Base-by-base conservation (phyloP, 1,284 basidiomycete species). In the Porodaedalea pini region DNA sequence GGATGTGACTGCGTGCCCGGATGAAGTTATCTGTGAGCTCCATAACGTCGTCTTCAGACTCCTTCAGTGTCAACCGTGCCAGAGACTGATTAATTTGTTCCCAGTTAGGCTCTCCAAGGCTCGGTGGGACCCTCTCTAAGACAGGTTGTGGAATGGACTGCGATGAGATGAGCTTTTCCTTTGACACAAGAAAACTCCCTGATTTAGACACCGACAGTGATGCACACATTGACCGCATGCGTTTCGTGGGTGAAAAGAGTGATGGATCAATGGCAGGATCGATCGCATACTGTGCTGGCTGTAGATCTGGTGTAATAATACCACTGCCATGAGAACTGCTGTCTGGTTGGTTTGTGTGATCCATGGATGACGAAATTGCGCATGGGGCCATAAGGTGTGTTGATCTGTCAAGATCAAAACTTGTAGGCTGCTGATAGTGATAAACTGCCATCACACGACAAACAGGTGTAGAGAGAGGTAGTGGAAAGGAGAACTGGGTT, bases 401-500 rank as follows among this genome's bases (percentile, higher is more conserved):
- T 21, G 21, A 31, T 3, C 2, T 8, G 15, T 39, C 36, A 23
- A 27, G n/a, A 23, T 53, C 51, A 27, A 41, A 53, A 4, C 5
- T 17, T 17, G 36, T 53, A 7, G 51, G 17, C 37, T 47, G 25
- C 31, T 51, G 49, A 37, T 51, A 19, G 31, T 21, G 21, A 21
- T 27, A 51, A n/a, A 21, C 49, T 13, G 49, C 49, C 27, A 51
- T 51, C 6, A 51, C n/a, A 17, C 15, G 15, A 4, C 27, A 25
- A n/a, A 48, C 45, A 19, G 45, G 45, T 6, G 17, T 48, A 10
- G 45, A n/a, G 4, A 25, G 19, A 4, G 45, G 45, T n/a, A 61
- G 47, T 64, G 64, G 10, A 57, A 49, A 31, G 57, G 44, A 17
- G 60, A 58, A 39, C 60, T 60, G 29, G 5, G 57, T 60, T 11